A percentile compares a stretch with the other conserved stretches of the same genome.
Evolutionary conservation across 345 rosid genomes (phyloP).

Genomic region (Hibiscus mutabilis): DNA sequence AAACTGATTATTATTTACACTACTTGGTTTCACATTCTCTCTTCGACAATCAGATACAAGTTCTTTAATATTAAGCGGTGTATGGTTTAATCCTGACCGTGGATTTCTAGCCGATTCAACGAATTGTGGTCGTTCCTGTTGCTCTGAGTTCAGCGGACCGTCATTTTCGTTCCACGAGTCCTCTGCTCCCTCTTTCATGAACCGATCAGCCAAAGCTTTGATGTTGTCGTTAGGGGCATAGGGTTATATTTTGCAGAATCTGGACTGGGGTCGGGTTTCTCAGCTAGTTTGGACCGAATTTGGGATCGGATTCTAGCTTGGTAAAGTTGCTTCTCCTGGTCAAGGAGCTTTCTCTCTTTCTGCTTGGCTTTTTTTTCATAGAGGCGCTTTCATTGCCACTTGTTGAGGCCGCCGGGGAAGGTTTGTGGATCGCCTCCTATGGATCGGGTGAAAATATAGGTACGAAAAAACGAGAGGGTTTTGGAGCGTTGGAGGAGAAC

Average conservation of each 20-base stretch:
- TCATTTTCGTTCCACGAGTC: slow-evolving; percentile 87
- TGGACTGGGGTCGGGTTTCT: slow-evolving; percentile 16
- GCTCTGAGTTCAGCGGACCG: slow-evolving; percentile 50
- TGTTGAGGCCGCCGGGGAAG: slow-evolving; percentile 87
- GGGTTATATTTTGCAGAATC: slow-evolving; percentile 28
- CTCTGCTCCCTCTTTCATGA: slow-evolving; percentile 80
- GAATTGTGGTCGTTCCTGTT: slow-evolving; percentile 11
- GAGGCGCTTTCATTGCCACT: slow-evolving; percentile 99
- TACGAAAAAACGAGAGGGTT: slow-evolving; percentile 15
- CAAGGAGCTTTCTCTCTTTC: slow-evolving; percentile 76
- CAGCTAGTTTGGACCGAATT: slow-evolving; percentile 49
- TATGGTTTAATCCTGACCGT: slow-evolving; percentile 19
- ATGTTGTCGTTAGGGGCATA: slow-evolving; percentile 55
- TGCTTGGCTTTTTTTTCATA: slow-evolving; percentile 90
- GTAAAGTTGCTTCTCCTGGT: slow-evolving; percentile 89
- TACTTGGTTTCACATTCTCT: slow-evolving; percentile 14
- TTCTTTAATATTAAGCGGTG: slow-evolving; percentile 49
- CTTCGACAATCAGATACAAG: slow-evolving; percentile 21
- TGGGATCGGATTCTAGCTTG: slow-evolving; percentile 70
- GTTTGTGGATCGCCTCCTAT: slow-evolving; percentile 99
- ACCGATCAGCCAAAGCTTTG: slow-evolving; percentile 80
- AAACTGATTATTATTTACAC: slow-evolving; percentile 6
- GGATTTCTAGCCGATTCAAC: slow-evolving; percentile 14
- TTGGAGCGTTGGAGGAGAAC: slow-evolving; percentile 30
- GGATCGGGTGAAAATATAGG: slow-evolving; percentile 23